Evolutionary conservation across 805 yeast genomes (phyloP), one percentile per base, ranked within the genome.

Genomic region (Metschnikowia koreensis): DNA sequence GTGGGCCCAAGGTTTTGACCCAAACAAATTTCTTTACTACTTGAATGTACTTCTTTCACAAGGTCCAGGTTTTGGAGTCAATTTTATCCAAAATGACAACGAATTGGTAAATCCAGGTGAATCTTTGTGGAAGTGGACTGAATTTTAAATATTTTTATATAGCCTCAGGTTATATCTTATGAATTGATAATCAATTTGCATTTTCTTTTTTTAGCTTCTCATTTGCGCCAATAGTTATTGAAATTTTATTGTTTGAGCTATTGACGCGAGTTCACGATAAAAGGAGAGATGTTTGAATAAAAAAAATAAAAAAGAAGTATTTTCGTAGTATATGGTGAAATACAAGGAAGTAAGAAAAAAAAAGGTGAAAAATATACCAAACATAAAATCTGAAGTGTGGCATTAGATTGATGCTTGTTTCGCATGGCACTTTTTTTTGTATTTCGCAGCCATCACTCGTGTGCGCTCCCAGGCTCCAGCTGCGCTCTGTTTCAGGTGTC

Each of bases 21-120:
- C 51, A n/a, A 43, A 48, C 33, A 72, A 71, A 48, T 74, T 80
- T 63, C 42, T 68, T 9, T 66, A 56, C 56, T 76, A 74, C 58
- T 63, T 79, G 53, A 56, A 60, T n/a, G 58, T 54, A 6, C n/a
- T 60, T 22, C 17, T 49, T 6, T 66, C 76, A 16, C 69, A 63
- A 51, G 38, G 46, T n/a, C 38, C 59, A 68, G 38, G 34, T 37
- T 16, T 37, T 6, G 82, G 82, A 50, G 53, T 60, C 16, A 68
- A 61, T 47, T 68, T 64, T 46, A 52, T 58, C 12, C 47, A 59
- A 1, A 67, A 68, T 47, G 70, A 75, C 38, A 65, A 70, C 46
- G 82, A 78, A 58, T 53, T 74, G 28, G 64, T 79, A 49, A 79
- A 79, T 60, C 81, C 81, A 6, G 66, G 63, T 28, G 78, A 75